Evolutionary conservation across 305 asterid species (phyloP), one percentile per base, ranked within the genome.

Genomic region (Striga hermonthica): DNA sequence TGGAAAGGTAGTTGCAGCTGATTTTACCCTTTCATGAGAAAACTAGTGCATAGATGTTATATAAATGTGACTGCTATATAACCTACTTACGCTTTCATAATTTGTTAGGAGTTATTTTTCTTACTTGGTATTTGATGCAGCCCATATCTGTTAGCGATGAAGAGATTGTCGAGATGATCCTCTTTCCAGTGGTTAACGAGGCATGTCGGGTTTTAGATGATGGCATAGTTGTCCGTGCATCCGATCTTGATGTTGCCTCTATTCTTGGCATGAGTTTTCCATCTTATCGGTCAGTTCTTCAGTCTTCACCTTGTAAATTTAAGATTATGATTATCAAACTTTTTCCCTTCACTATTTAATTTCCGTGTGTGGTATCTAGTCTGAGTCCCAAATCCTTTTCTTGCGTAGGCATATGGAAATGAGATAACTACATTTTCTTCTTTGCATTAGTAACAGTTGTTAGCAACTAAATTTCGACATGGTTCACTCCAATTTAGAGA

Each of bases 211-310:
- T 93, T 69, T 63, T 93, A 81, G 96, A 88, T 62, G 96, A 93
- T 49, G 92, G 94, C 49, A 56, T 93, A 4, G 95, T 90, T 60
- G 81, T 93, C 45, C 91, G 94, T 52, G 96, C 99, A 47, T 90
- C 97, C 48, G 99, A 93, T 75, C 96, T 93, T 66, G 99, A 93
- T 67, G 82, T 79, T 37, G 90, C 97, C 52, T 87, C 99, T 47
- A 80, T 90, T 74, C 96, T 93, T 76, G 99, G 99, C 78, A 90
- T 93, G 97, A 85, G 98, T 76, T 93, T 90, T 77, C 98, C 98
- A 45, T 79, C 96, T 64, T 90, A 87, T 75, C 92, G 97, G 98
- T 89, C 55, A 74, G 95, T 82, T 65, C 7, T 50, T 48, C 9
- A 62, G 36, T 52, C 34, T 73, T 35, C 59, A 7, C 31, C 34